A percentile compares a stretch with the other conserved stretches of the same genome.
phyloP scores from a whole-genome alignment of 495 filamentous ascomycete species.

The Cenococcum geophilum region DNA sequence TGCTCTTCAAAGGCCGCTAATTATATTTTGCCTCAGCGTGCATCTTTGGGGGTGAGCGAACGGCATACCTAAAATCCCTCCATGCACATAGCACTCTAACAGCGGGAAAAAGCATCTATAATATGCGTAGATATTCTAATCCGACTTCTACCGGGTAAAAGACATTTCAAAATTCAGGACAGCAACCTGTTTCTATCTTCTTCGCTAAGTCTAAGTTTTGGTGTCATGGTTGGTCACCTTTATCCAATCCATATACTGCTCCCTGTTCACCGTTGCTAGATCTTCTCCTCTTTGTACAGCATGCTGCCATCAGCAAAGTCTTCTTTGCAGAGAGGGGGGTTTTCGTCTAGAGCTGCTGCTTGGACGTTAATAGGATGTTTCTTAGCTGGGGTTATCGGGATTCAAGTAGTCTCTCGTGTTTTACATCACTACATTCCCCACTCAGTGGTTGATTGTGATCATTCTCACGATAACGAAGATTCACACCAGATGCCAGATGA shows the following conservation, averaged over 20 bases:
- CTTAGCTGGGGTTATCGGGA: slow-evolving; percentile 72
- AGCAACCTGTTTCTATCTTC: slow-evolving; percentile 81
- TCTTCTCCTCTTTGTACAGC: slow-evolving; percentile 89
- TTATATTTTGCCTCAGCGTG: slow-evolving; percentile 12
- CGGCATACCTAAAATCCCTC: too few species aligned
- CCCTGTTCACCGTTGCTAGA: slow-evolving; percentile 43
- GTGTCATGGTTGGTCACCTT: slow-evolving; percentile 75
- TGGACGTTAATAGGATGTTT: slow-evolving; percentile 74
- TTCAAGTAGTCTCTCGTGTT: slow-evolving; percentile 70
- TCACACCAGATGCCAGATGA: slow-evolving; percentile 4
- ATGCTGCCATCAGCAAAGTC: slow-evolving; percentile 82
- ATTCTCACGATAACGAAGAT: slow-evolving; percentile 56
- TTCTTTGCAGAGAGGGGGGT: slow-evolving; percentile 64
- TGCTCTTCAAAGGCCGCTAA: not conserved
- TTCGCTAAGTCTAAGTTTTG: slow-evolving; percentile 87
- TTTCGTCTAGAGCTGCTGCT: slow-evolving; percentile 58
- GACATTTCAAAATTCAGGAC: slow-evolving; percentile 78
- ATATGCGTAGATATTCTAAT: slow-evolving; percentile 81
- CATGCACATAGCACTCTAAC: not conserved
- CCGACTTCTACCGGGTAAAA: slow-evolving; percentile 61
- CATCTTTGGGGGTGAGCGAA: slow-evolving; percentile 21
- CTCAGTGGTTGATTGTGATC: slow-evolving; percentile 89
- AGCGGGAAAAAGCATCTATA: slow-evolving; percentile 57
- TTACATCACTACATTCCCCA: slow-evolving; percentile 82
- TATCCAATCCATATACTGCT: slow-evolving; percentile 11